A percentile compares a stretch with the other conserved stretches of the same genome.
Evolutionary conservation across 768 basidiomycete species (phyloP).

Genomic region (Boletus bicolor): DNA sequence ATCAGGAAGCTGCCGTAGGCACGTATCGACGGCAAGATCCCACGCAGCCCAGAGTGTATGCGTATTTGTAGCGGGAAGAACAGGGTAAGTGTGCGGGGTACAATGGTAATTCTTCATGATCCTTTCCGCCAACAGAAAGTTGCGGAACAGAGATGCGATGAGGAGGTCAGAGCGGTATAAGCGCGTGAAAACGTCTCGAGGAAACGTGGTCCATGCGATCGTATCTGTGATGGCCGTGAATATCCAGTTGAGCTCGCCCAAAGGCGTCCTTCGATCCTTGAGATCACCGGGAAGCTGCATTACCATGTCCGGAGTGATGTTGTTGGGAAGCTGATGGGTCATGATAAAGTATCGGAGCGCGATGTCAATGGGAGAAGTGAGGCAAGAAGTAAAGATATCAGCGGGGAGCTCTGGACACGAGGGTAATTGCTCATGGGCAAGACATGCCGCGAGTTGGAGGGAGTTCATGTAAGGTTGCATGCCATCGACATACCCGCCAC

Average conservation of each 20-base stretch:
- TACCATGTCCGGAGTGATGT: conserved; percentile 84
- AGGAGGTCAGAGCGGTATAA: conserved; percentile 93
- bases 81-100: conserved; percentile 90
- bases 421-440: conserved; percentile 86
- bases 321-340: conserved; percentile 80
- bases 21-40: conserved; percentile 96
- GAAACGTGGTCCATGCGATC: conserved; percentile 98
- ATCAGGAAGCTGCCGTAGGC: conserved; percentile 88
- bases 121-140: conserved; percentile 94
- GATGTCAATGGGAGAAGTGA: conserved; percentile 98
- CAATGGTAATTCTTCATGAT: conserved; percentile 99
- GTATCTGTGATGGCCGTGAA: conserved; percentile 99
- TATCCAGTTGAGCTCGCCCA: conserved; percentile 99
- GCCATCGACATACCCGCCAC: conserved; percentile 58
- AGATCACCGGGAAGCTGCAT: conserved; percentile 95
- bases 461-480: conserved; percentile 77
- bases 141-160: conserved; percentile 94
- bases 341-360: conserved; percentile 92
- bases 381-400: conserved; percentile 94
- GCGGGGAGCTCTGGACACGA: conserved; percentile 96
- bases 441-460: conserved; percentile 93
- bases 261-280: conserved; percentile 91
- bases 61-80: conserved; percentile 93
- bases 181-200: conserved; percentile 88
- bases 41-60: conserved; percentile 96